Evolutionary conservation across 176 grass and related monocot genomes (phyloP).

Genomic region (Raddia distichophylla): DNA sequence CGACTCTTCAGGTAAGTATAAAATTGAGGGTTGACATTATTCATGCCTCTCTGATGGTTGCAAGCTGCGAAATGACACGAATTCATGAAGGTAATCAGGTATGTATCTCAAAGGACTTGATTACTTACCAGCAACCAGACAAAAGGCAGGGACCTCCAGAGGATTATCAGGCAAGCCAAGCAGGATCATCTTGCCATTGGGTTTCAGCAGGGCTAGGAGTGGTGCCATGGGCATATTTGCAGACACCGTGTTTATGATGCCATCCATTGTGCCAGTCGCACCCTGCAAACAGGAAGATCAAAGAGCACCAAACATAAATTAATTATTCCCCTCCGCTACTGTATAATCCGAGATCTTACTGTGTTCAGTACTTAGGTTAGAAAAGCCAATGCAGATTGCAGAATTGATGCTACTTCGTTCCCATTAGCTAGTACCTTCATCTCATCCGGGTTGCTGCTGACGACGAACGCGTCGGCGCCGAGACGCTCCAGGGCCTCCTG

Average conservation of each 20-base stretch:
- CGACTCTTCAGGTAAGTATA: too few species aligned
- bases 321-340: neutral
- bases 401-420: neutral
- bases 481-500: conserved; percentile 57
- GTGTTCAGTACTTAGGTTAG: neutral
- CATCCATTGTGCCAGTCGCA: conserved; percentile 53
- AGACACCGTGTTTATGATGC: conserved; percentile 67
- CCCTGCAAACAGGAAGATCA: conserved; percentile 21
- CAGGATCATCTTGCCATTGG: conserved; percentile 67
- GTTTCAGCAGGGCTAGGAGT: conserved; percentile 49
- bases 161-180: conserved; percentile 55
- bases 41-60: too few species aligned
- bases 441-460: conserved; percentile 40
- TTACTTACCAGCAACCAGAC: conserved; percentile 33
- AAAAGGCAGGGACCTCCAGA: conserved; percentile 48
- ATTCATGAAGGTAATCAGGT: neutral
- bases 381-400: too few species aligned
- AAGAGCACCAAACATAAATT: neutral
- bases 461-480: conserved; percentile 63
- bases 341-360: neutral
- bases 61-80: neutral
- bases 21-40: too few species aligned
- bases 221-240: conserved; percentile 46
- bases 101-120: neutral
- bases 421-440: conserved; percentile 53